These are phyloP conservation scores for Paramecium caudatum DNA, from an alignment of 73 alveolate species.

Conservation along the genomic window DNA sequence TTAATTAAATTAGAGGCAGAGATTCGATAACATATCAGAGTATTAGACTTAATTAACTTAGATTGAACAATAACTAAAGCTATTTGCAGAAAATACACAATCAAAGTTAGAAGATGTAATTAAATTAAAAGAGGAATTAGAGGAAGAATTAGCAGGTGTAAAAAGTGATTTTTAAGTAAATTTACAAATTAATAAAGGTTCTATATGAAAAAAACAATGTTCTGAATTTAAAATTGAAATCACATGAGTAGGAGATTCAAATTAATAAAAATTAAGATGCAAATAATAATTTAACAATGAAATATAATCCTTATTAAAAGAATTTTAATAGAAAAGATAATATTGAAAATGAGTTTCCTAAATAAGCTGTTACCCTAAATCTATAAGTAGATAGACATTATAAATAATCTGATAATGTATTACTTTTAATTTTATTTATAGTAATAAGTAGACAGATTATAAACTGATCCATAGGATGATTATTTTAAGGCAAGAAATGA, in stretches of 20 bases:
- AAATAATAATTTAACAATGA: background rate
- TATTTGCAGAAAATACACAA: conserved; percentile 51
- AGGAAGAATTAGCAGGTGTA: conserved; percentile 2
- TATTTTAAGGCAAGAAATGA: conserved; percentile 53
- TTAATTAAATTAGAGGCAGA: conserved; percentile 60
- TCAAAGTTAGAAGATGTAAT: conserved; percentile 50
- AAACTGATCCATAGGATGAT: conserved; percentile 64
- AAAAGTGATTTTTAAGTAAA: conserved; percentile 31
- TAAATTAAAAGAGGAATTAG: conserved; percentile 41
- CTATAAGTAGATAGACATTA: conserved; percentile 17
- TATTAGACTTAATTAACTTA: background rate
- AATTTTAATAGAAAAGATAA: background rate
- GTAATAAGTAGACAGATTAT: conserved; percentile 23
- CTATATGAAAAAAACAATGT: conserved; percentile 21
- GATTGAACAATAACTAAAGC: conserved; percentile 55
- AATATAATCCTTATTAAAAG: background rate
- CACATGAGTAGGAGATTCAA: background rate
- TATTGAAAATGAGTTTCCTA: conserved; percentile 15
- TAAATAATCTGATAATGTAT: background rate
- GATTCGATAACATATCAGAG: conserved; percentile 58
- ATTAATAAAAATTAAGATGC: background rate
- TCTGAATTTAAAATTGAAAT: background rate
- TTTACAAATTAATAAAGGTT: background rate
- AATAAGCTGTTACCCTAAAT: background rate
- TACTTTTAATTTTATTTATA: background rate